Conservation (phyloP, 2,329 filamentous ascomycete species). For the Pseudodiploospora longispora region DNA sequence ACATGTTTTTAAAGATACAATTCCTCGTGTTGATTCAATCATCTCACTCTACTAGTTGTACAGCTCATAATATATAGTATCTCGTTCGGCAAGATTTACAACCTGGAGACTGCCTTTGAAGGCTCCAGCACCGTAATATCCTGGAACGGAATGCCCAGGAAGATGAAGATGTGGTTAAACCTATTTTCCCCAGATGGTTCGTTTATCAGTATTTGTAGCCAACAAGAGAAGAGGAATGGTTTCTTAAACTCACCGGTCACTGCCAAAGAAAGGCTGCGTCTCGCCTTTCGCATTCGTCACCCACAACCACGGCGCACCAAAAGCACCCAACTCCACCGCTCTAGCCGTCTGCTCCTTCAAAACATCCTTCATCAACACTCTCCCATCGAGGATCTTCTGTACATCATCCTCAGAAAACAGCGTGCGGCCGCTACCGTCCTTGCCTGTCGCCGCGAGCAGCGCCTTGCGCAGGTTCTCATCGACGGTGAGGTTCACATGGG, state of each 20-base stretch:
- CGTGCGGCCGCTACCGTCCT: constrained; percentile 14
- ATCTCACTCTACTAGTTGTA: no score
- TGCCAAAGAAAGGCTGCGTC: constrained; percentile 67
- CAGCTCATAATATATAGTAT: no score
- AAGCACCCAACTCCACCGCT: constrained; percentile 59
- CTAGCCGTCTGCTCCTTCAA: constrained; percentile 52
- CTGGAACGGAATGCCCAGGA: constrained; percentile 52
- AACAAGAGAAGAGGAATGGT: constrained; percentile 18
- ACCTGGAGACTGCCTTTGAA: constrained; percentile 18
- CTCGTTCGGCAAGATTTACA: no score
- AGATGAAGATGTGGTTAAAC: constrained; percentile 62
- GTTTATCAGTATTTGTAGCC: background rate
- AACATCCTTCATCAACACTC: constrained; percentile 34
- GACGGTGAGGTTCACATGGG: constrained; percentile 51
- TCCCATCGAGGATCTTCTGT: constrained; percentile 44
- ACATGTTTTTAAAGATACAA: no score
- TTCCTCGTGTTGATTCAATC: no score
- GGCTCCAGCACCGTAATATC: constrained; percentile 35
- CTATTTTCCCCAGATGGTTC: constrained; percentile 24
- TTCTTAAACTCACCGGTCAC: constrained; percentile 45
- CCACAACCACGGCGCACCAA: constrained; percentile 71
- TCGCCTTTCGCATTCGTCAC: constrained; percentile 50
- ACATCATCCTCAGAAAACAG: constrained; percentile 47
- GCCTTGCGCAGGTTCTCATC: constrained; percentile 40
- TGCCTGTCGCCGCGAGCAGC: constrained; percentile 24